Conservation (phyloP, 1,139 yeast species). For the Magnusiomyces sp. region DNA sequence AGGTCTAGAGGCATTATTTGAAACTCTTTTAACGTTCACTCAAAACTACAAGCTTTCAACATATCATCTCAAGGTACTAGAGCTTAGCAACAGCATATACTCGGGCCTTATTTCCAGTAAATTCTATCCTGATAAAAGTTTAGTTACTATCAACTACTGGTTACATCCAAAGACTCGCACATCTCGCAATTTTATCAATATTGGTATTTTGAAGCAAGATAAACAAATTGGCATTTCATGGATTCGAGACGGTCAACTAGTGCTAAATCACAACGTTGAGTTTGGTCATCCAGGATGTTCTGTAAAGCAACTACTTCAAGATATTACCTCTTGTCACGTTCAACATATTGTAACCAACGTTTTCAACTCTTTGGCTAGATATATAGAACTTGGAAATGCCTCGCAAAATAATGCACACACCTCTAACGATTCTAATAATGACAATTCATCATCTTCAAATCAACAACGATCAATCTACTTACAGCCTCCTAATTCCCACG, state of each 20-base stretch:
- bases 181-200: conserved; percentile 46
- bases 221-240: conserved; percentile 49
- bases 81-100: conserved; percentile 52
- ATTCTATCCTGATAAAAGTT: conserved; percentile 54
- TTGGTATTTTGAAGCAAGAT: conserved; percentile 47
- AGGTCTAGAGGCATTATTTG: conserved; percentile 55
- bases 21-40: conserved; percentile 60
- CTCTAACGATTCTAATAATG: background rate
- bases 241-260: conserved; percentile 51
- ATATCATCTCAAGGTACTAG: conserved; percentile 55
- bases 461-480: conserved; percentile 3
- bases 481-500: background rate
- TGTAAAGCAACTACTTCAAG: conserved; percentile 25
- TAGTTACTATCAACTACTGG: conserved; percentile 69
- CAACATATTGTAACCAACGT: conserved; percentile 24
- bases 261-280: conserved; percentile 20
- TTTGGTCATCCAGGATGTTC: conserved; percentile 23
- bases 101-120: conserved; percentile 58
- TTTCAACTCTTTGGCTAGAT: conserved; percentile 12
- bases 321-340: conserved; percentile 26
- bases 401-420: too few species aligned
- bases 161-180: conserved; percentile 22
- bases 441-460: background rate
- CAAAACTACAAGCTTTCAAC: conserved; percentile 66
- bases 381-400: too few species aligned